Evolutionary conservation across 2,329 filamentous ascomycete species (phyloP), one percentile per base, ranked within the genome.

Genomic region (Fusarium austroafricanum): DNA sequence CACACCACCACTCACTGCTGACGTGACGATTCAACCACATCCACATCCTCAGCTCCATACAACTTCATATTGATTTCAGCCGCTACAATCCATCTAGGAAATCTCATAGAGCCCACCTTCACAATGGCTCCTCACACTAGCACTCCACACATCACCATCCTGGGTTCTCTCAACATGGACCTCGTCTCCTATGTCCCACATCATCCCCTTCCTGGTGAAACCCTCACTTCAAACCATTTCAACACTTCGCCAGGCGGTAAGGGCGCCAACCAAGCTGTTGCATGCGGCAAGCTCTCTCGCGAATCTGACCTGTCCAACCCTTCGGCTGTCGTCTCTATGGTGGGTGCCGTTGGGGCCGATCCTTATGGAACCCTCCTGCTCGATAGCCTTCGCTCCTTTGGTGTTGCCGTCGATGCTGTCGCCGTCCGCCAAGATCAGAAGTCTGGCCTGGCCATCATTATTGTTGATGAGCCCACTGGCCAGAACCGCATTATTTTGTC

Each of bases 141-240:
- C 72, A 59, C 71, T 61, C 69, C 74, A 64, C 79, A 79, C 73
- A 96, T 98, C 78, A 90, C 91, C 67, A 87, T 97, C 66, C 89
- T 98, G 71, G 95, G 95, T 73, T 98, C 95, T 33, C 89, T 99
- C 64, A 98, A 98, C 81, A 92, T 93, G 77, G 95, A 99, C 82
- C 90, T 98, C 67, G 92, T 97, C 67, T 94, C 93, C 39, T 90
- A 93, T 73, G 96, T 96, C 33, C 84, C 92, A 7, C 92, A 95
- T 67, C 89, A 97, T 67, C 95, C 96, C 2, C 82, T 86, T 2
- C 90, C 91, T 1, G 96, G 95, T 70, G 95, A 99, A 81, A 98
- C 95, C 4, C 85, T 98, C 51, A 94, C 92, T 4, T 87, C 93
- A 46, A 89, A 83, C 68, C 89, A 88, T 20, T 97, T 97, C 81